Conservation (phyloP, 805 yeast genomes). For the Yamadazyma takamatsuzukensis region DNA sequence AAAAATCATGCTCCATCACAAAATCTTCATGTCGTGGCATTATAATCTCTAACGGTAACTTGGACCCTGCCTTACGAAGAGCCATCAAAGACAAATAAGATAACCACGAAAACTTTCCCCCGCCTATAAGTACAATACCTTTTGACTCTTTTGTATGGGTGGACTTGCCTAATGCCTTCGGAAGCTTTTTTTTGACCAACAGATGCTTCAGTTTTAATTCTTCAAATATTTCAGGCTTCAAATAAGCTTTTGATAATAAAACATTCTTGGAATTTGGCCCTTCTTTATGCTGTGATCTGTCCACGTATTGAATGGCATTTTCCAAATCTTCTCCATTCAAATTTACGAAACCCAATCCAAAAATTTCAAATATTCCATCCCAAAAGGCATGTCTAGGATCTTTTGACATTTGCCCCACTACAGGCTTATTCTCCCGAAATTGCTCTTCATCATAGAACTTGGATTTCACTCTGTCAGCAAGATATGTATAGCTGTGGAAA, state of each 20-base stretch:
- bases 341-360: conserved; percentile 16
- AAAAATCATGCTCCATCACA: conserved; percentile 33
- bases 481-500: conserved; percentile 1
- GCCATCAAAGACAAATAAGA: conserved; percentile 28
- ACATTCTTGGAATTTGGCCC: conserved; percentile 20
- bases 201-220: conserved; percentile 22
- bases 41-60: conserved; percentile 36
- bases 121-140: conserved; percentile 36
- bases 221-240: conserved; percentile 18
- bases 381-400: conserved; percentile 23
- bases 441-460: conserved; percentile 4
- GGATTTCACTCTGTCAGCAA: conserved; percentile 6
- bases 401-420: conserved; percentile 10
- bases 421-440: conserved; percentile 8
- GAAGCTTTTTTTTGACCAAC: conserved; percentile 18
- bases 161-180: conserved; percentile 15
- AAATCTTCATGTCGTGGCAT: conserved; percentile 32
- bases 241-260: conserved; percentile 22
- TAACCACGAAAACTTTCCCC: conserved; percentile 33
- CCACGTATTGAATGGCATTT: conserved; percentile 19
- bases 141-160: conserved; percentile 20
- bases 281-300: conserved; percentile 14
- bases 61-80: conserved; percentile 35
- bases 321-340: conserved; percentile 13
- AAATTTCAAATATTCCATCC: conserved; percentile 21